A percentile compares a stretch with the other conserved stretches of the same genome.
Evolutionary conservation across 306 rosid species (phyloP).

Genomic region (Lablab purpureus): DNA sequence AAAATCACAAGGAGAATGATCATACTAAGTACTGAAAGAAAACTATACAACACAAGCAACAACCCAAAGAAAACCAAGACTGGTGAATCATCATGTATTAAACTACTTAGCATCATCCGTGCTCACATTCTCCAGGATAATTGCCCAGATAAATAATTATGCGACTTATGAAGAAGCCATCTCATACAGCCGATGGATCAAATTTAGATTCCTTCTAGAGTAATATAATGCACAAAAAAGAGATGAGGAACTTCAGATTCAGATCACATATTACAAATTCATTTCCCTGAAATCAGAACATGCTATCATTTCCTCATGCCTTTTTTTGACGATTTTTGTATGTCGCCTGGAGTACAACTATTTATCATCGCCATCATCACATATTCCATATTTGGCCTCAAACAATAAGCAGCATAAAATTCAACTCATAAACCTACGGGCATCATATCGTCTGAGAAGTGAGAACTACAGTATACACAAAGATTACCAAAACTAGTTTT

Average conservation of each 20-base stretch:
- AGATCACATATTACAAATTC: constrained; percentile 35
- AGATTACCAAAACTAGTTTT: constrained; percentile 24
- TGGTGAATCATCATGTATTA: too few relatives aligned
- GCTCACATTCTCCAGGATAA: too few relatives aligned
- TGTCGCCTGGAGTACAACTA: constrained; percentile 11
- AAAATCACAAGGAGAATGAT: background rate
- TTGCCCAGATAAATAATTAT: too few relatives aligned
- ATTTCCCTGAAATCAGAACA: background rate
- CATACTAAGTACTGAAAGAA: too few relatives aligned
- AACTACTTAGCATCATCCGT: too few relatives aligned
- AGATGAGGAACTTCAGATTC: background rate
- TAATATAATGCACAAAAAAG: background rate
- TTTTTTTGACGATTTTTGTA: background rate
- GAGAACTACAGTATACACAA: constrained; percentile 46
- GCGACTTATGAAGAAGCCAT: too few relatives aligned
- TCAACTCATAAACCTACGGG: too few relatives aligned
- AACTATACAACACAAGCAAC: background rate
- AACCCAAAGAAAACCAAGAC: too few relatives aligned
- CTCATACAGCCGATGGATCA: too few relatives aligned
- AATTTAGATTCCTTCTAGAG: background rate
- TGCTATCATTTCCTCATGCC: background rate
- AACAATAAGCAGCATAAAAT: too few relatives aligned
- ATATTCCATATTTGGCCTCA: constrained; percentile 5
- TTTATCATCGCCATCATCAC: constrained; percentile 5
- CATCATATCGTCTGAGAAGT: constrained; percentile 17